phyloP scores from a whole-genome alignment of 2,329 filamentous ascomycete genomes.

The Cercospora sp. region DNA sequence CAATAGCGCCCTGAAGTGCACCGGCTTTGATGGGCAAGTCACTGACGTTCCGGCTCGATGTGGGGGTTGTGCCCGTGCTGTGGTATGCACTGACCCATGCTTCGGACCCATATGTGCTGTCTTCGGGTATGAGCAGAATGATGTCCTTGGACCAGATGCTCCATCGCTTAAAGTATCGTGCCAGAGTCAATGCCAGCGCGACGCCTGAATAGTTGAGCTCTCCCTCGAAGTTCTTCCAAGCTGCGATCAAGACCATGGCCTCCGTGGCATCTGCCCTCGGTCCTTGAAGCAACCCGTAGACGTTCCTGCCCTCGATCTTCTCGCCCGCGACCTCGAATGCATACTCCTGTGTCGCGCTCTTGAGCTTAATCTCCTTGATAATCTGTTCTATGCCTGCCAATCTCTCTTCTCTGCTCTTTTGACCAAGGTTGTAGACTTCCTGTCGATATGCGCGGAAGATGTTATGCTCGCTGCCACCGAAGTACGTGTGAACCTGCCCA shows the following conservation, averaged over 20 bases:
- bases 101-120: slow-evolving; percentile 86
- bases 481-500: slow-evolving; percentile 97
- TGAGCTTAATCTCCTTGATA: slow-evolving; percentile 76
- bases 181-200: slow-evolving; percentile 79
- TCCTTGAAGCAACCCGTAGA: slow-evolving; percentile 90
- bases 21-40: slow-evolving; percentile 87
- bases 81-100: slow-evolving; percentile 99
- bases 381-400: slow-evolving; percentile 66
- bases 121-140: slow-evolving; percentile 83
- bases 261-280: slow-evolving; percentile 95
- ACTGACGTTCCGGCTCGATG: slow-evolving; percentile 55
- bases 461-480: slow-evolving; percentile 92
- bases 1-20: slow-evolving; percentile 86
- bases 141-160: slow-evolving; percentile 99
- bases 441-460: slow-evolving; percentile 87
- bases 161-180: slow-evolving; percentile 96
- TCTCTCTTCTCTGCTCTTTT: slow-evolving; percentile 44
- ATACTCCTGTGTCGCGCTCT: slow-evolving; percentile 85
- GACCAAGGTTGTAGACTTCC: slow-evolving; percentile 68
- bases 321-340: slow-evolving; percentile 77
- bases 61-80: slow-evolving; percentile 72
- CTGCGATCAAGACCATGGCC: slow-evolving; percentile 87
- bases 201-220: slow-evolving; percentile 84
- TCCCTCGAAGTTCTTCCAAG: slow-evolving; percentile 80
- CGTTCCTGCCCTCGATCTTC: slow-evolving; percentile 77